These are phyloP conservation scores for Russula olivacea DNA, from an alignment of 768 basidiomycete genomes.

Conservation along the genomic window DNA sequence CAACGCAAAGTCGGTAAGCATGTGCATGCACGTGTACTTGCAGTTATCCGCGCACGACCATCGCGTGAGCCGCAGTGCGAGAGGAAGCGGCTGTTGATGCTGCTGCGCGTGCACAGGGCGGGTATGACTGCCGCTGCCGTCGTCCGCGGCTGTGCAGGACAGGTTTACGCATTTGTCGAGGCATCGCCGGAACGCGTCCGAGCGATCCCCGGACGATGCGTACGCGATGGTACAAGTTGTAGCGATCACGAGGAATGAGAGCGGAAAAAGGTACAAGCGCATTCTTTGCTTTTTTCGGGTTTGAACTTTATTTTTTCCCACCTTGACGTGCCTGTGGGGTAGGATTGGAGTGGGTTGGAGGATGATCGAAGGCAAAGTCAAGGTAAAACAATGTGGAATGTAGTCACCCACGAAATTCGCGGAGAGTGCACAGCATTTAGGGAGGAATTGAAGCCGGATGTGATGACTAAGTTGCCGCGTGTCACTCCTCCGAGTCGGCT, in stretches of 20 bases:
- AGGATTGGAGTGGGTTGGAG: too few relatives aligned
- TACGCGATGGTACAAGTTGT: background rate
- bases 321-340: background rate
- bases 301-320: background rate
- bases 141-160: slow-evolving; percentile 35
- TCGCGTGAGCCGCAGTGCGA: slow-evolving; percentile 59
- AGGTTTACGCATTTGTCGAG: slow-evolving; percentile 23
- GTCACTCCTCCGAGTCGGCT: background rate
- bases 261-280: slow-evolving; percentile 14
- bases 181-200: slow-evolving; percentile 35
- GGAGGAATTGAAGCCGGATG: background rate
- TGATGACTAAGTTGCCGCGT: background rate
- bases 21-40: slow-evolving; percentile 84
- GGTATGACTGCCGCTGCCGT: background rate
- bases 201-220: slow-evolving; percentile 34
- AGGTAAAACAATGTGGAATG: background rate
- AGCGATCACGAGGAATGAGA: background rate
- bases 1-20: slow-evolving; percentile 56
- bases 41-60: slow-evolving; percentile 90
- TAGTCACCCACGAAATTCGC: background rate
- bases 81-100: slow-evolving; percentile 27
- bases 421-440: background rate
- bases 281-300: background rate
- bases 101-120: background rate
- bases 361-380: background rate